Percentiles rank a stretch among this genome's conserved stretches.
phyloP scores from a whole-genome alignment of 2,329 filamentous ascomycete species.

The Aspergillus luchuensis region DNA sequence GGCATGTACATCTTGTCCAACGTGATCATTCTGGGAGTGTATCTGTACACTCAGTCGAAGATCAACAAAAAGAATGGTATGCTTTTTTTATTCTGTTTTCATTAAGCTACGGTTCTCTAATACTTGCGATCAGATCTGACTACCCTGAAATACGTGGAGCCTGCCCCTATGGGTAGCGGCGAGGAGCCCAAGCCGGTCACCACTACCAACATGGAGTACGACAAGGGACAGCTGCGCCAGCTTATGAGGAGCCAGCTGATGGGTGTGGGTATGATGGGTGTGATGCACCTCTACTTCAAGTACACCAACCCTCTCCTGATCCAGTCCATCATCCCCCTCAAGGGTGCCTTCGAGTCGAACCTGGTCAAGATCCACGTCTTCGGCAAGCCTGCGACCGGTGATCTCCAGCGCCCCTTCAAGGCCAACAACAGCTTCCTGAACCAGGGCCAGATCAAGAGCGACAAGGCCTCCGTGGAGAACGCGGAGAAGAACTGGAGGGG shows the following conservation, averaged over 20 bases:
- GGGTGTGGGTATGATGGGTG: constrained; percentile 95
- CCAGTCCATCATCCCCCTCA: constrained; percentile 97
- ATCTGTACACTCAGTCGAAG: constrained; percentile 78
- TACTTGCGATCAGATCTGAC: constrained; percentile 70
- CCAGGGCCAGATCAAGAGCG: constrained; percentile 73
- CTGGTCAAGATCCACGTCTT: constrained; percentile 93
- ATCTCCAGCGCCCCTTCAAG: constrained; percentile 97
- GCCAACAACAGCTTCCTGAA: constrained; percentile 77
- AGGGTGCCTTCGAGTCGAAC: constrained; percentile 93
- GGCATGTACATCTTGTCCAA: constrained; percentile 70
- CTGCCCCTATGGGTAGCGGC: constrained; percentile 84
- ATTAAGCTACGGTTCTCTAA: constrained; percentile 5
- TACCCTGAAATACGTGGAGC: constrained; percentile 98
- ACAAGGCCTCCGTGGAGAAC: constrained; percentile 72
- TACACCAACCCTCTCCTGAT: constrained; percentile 99
- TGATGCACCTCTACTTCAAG: constrained; percentile 99
- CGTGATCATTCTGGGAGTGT: constrained; percentile 79
- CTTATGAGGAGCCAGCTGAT: constrained; percentile 90
- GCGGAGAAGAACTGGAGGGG: constrained; percentile 54
- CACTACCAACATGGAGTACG: constrained; percentile 95
- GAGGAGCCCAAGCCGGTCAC: constrained; percentile 96
- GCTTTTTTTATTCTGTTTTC: constrained; percentile 27
- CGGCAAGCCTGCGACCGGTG: constrained; percentile 80
- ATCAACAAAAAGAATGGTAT: constrained; percentile 98
- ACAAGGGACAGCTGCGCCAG: constrained; percentile 78